Conservation (phyloP, 2,329 filamentous ascomycete species). For the Thelonectria olida region DNA sequence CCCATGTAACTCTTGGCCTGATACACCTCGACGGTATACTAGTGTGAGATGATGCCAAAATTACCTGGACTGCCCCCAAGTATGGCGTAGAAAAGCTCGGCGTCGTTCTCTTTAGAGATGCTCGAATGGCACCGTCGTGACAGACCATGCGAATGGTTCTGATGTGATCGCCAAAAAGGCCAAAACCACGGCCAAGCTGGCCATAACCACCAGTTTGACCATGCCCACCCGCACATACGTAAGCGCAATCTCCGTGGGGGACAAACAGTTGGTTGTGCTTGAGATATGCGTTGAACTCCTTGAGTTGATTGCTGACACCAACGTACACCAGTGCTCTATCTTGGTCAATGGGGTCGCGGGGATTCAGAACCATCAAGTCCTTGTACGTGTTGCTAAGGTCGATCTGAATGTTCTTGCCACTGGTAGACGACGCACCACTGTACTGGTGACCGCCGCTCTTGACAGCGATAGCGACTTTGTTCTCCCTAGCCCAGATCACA, state of each 20-base stretch:
- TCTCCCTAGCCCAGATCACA: slow-evolving; percentile 51
- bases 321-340: slow-evolving; percentile 47
- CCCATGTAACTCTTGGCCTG: slow-evolving; percentile 48
- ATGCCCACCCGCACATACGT: slow-evolving; percentile 57
- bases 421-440: slow-evolving; percentile 57
- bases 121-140: slow-evolving; percentile 54
- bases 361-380: slow-evolving; percentile 42
- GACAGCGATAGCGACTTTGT: slow-evolving; percentile 54
- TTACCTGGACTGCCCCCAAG: slow-evolving; percentile 67
- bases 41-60: slow-evolving; percentile 64
- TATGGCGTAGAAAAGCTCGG: slow-evolving; percentile 68
- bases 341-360: slow-evolving; percentile 33
- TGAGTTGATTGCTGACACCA: slow-evolving; percentile 53
- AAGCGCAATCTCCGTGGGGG: slow-evolving; percentile 56
- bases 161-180: slow-evolving; percentile 64
- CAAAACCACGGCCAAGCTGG: slow-evolving; percentile 58
- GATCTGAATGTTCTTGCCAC: slow-evolving; percentile 55
- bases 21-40: slow-evolving; percentile 56
- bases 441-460: slow-evolving; percentile 60
- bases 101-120: slow-evolving; percentile 55
- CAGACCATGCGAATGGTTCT: slow-evolving; percentile 58
- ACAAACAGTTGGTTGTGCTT: slow-evolving; percentile 53
- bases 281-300: slow-evolving; percentile 54
- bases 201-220: slow-evolving; percentile 59
- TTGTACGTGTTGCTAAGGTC: slow-evolving; percentile 50